These are phyloP conservation scores for Peronospora tabacina DNA, from an alignment of 352 stramenopile species.

Conservation along the genomic window DNA sequence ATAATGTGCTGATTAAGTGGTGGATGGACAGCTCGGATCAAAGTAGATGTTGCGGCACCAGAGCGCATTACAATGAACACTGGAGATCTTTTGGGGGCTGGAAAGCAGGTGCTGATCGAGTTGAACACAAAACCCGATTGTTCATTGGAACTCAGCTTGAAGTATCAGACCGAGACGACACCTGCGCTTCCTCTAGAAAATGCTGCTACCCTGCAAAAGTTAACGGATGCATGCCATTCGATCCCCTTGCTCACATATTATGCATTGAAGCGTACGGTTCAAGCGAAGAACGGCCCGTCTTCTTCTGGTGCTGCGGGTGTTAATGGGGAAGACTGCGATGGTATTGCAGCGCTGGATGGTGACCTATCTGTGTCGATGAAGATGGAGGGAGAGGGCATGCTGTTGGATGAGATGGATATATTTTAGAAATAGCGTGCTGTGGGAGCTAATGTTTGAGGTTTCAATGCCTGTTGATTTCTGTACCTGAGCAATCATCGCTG, in stretches of 20 bases:
- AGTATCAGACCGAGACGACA: slow-evolving; percentile 37
- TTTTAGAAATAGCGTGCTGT: slow-evolving; percentile 44
- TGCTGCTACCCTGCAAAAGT: slow-evolving; percentile 39
- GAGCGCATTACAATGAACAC: slow-evolving; percentile 78
- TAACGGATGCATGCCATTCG: slow-evolving; percentile 55
- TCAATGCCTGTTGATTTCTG: slow-evolving; percentile 36
- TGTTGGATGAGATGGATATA: slow-evolving; percentile 82
- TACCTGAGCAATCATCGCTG: slow-evolving; percentile 43
- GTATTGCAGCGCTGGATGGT: slow-evolving; percentile 67
- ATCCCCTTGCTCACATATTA: slow-evolving; percentile 77
- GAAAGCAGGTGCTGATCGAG: slow-evolving; percentile 65
- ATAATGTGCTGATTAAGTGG: neutral
- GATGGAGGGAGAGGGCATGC: slow-evolving; percentile 74
- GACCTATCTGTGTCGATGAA: slow-evolving; percentile 72
- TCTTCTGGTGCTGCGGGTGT: slow-evolving; percentile 9
- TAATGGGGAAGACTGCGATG: slow-evolving; percentile 59
- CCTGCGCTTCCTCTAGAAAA: slow-evolving; percentile 31
- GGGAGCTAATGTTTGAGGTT: slow-evolving; percentile 35
- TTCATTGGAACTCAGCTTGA: slow-evolving; percentile 54
- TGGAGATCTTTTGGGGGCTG: slow-evolving; percentile 40
- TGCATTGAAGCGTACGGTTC: slow-evolving; percentile 46
- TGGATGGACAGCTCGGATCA: slow-evolving; percentile 44
- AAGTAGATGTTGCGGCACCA: slow-evolving; percentile 71
- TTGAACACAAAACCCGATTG: slow-evolving; percentile 57
- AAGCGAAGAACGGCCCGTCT: slow-evolving; percentile 35